Percentiles rank a stretch among this genome's conserved stretches.
Evolutionary conservation across 345 rosid species (phyloP).

Genomic region (Abelmoschus esculentus): DNA sequence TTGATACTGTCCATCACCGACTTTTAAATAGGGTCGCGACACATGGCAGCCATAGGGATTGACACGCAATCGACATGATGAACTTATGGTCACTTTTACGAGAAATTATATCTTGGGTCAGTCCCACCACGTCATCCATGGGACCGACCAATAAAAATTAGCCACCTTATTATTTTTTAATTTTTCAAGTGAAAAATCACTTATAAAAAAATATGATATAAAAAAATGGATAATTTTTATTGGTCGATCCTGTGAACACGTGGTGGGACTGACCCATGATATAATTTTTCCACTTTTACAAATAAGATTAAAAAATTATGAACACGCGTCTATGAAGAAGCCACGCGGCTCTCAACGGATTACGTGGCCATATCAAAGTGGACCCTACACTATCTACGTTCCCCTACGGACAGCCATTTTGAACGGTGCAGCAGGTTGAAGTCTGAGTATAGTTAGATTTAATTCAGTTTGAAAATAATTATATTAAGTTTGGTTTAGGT

Average conservation of each 20-base stretch:
- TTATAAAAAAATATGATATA: too few relatives aligned
- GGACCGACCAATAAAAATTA: too few relatives aligned
- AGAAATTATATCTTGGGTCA: too few relatives aligned
- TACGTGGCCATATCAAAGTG: neutral
- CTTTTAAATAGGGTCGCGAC: neutral
- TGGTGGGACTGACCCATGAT: too few relatives aligned
- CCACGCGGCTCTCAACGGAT: neutral
- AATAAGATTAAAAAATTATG: neutral
- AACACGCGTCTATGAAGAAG: neutral
- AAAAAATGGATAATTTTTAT: too few relatives aligned
- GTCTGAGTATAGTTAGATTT: too few relatives aligned
- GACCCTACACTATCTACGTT: neutral
- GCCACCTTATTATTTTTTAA: too few relatives aligned
- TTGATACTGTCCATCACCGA: neutral
- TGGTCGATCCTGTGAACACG: too few relatives aligned
- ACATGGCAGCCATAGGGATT: neutral
- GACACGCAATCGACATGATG: constrained; percentile 12
- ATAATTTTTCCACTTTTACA: neutral
- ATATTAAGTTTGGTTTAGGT: too few relatives aligned
- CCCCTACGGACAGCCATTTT: neutral
- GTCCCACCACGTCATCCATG: too few relatives aligned
- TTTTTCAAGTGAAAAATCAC: too few relatives aligned
- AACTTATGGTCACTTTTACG: neutral
- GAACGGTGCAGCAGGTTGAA: neutral
- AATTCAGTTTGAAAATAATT: too few relatives aligned